Conservation (phyloP, 2,329 filamentous ascomycete genomes). For the Cercospora sojina region DNA sequence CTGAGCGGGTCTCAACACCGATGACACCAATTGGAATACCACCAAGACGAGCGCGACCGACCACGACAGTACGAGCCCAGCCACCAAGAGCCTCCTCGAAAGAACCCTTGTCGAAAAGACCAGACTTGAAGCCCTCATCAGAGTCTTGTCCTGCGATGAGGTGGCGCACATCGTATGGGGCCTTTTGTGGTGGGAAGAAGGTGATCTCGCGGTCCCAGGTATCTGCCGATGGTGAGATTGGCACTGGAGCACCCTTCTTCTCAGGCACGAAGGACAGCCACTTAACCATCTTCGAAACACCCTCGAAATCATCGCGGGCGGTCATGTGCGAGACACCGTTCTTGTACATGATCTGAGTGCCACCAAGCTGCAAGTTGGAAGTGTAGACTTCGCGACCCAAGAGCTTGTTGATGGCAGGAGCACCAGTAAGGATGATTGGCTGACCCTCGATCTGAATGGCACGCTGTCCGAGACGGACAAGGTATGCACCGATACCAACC, state of each 20-base stretch:
- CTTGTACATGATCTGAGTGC: slow-evolving; percentile 99
- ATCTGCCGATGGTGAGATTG: slow-evolving; percentile 83
- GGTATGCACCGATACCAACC: slow-evolving; percentile 98
- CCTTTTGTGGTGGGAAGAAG: slow-evolving; percentile 76
- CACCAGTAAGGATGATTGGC: slow-evolving; percentile 97
- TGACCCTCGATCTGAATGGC: slow-evolving; percentile 98
- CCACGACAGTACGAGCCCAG: slow-evolving; percentile 95
- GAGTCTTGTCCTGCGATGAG: slow-evolving; percentile 86
- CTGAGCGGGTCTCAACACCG: slow-evolving; percentile 88
- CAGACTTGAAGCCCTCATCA: slow-evolving; percentile 79
- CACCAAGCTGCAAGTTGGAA: slow-evolving; percentile 97
- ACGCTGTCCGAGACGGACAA: slow-evolving; percentile 96
- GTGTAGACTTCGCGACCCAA: slow-evolving; percentile 98
- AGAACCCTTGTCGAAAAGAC: slow-evolving; percentile 94
- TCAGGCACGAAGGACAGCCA: slow-evolving; percentile 98
- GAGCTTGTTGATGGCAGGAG: slow-evolving; percentile 95
- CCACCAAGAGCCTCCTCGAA: slow-evolving; percentile 96
- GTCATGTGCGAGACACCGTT: slow-evolving; percentile 99
- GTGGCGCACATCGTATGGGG: slow-evolving; percentile 89
- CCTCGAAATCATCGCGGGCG: slow-evolving; percentile 94
- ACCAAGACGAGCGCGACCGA: slow-evolving; percentile 91
- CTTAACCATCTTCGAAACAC: slow-evolving; percentile 95
- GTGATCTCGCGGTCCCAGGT: slow-evolving; percentile 89
- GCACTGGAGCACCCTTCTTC: slow-evolving; percentile 87
- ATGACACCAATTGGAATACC: slow-evolving; percentile 99